Conservation (phyloP, 176 grass and related monocot species). For the Tillandsia fasciculata region DNA sequence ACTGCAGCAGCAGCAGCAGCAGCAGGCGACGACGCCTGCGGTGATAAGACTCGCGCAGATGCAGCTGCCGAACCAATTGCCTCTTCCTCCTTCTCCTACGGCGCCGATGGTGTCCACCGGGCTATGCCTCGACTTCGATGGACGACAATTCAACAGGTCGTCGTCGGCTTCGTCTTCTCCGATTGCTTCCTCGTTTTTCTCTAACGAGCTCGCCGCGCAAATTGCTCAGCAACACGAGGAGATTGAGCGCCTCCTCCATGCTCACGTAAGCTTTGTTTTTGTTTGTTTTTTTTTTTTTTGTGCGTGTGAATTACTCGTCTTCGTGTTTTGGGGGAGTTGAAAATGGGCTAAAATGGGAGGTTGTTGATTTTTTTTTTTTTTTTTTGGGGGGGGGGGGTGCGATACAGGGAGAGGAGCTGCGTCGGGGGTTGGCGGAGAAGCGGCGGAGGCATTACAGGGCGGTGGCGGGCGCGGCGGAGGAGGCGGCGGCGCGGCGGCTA, state of each 20-base stretch:
- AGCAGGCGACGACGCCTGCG: slow-evolving; percentile 4
- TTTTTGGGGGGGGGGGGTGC: no score
- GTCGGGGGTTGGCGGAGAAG: slow-evolving; percentile 25
- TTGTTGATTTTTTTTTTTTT: neutral
- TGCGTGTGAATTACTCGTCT: neutral
- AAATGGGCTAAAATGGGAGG: neutral
- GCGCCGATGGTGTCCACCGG: slow-evolving; percentile 17
- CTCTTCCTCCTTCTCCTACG: neutral
- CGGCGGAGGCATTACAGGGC: slow-evolving; percentile 38
- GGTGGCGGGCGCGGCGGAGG: slow-evolving; percentile 30
- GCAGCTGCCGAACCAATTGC: slow-evolving; percentile 13
- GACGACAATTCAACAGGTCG: slow-evolving; percentile 13
- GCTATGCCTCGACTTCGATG: slow-evolving; percentile 39
- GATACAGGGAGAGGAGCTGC: slow-evolving; percentile 44
- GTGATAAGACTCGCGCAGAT: slow-evolving; percentile 33
- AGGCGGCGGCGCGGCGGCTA: slow-evolving; percentile 26
- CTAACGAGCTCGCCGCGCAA: slow-evolving; percentile 37
- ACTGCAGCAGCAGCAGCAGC: slow-evolving; percentile 10
- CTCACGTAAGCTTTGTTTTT: slow-evolving; percentile 26
- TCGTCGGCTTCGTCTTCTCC: slow-evolving; percentile 2
- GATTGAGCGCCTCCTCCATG: slow-evolving; percentile 55
- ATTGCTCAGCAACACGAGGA: slow-evolving; percentile 42
- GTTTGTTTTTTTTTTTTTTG: neutral
- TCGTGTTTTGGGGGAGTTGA: neutral
- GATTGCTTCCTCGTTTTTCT: slow-evolving; percentile 33